Evolutionary conservation across 2,329 filamentous ascomycete genomes (phyloP), one percentile per base, ranked within the genome.

Genomic region (Fusarium sarcochroum): DNA sequence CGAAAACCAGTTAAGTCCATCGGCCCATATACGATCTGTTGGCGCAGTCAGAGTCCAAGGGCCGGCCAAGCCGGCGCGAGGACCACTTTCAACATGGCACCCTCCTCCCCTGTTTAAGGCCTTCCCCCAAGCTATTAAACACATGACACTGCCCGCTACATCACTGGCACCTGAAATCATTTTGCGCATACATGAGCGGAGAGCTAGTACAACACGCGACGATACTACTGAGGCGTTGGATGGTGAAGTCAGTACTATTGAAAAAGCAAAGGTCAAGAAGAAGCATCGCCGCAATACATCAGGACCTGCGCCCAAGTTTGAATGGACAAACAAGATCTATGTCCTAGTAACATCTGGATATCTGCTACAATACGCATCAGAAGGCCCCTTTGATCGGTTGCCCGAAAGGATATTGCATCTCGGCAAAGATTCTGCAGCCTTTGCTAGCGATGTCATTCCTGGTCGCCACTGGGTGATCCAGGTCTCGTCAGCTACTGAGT

Each of bases 101-200:
- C 87, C 90, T 17, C 92, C 93, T 8, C 92, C 93, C 3, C 81
- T 98, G 14, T 97, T 94, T 77, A 92, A 97, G 77, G 93, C 93
- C 14, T 97, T 94, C 76, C 91, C 93, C 0, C 94, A 97, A 78
- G 89, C 93, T 4, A 86, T 93, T 69, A 94, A 92, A 74, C 88
- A 96, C 77, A 89, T 88, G 13, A 89, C 86, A 17, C 82, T 97
- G 5, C 86, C 90, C 25, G 86, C 91, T 17, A 90, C 91, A 37
- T 87, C 86, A 3, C 80, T 91, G 13, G 88, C 91, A 2, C 86
- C 91, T 3, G 94, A 97, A 63, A 80, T 86, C 1, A 87, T 96
- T 46, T 77, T 93, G 50, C 87, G 90, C 62, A 80, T 87, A 47
- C 87, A 88, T 66, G 84, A 85, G 51, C 82, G 83, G 62, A 86